These are phyloP conservation scores for Trichoderma hamatum DNA, from an alignment of 2,329 filamentous ascomycete species.

Conservation along the genomic window DNA sequence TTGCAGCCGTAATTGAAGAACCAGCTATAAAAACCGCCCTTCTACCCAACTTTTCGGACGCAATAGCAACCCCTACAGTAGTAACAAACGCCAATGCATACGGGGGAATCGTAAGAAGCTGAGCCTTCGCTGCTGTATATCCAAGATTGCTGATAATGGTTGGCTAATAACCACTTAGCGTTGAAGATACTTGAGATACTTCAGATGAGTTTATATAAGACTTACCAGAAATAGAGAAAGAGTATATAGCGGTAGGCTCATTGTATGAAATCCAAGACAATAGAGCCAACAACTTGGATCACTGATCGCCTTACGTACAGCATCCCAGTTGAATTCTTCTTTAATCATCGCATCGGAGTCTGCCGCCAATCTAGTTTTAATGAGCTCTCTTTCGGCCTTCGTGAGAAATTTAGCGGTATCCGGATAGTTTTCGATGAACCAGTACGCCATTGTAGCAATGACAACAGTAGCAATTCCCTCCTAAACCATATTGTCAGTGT, in stretches of 20 bases:
- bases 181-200: conserved; percentile 37
- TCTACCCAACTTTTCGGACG: conserved; percentile 60
- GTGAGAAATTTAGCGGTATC: conserved; percentile 61
- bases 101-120: conserved; percentile 65
- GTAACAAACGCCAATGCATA: conserved; percentile 65
- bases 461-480: conserved; percentile 61
- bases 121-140: conserved; percentile 56
- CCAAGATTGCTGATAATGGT: conserved; percentile 59
- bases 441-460: conserved; percentile 54
- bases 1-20: conserved; percentile 57
- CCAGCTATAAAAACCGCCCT: conserved; percentile 67
- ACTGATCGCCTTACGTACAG: conserved; percentile 63
- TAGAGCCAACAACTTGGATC: conserved; percentile 76
- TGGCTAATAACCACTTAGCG: conserved; percentile 35
- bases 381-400: conserved; percentile 56
- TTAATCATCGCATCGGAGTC: conserved; percentile 71
- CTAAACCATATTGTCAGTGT: conserved; percentile 31
- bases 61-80: conserved; percentile 60
- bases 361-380: conserved; percentile 64
- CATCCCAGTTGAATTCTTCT: conserved; percentile 69
- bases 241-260: conserved; percentile 65
- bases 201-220: neutral
- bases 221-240: conserved; percentile 54
- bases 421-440: conserved; percentile 69
- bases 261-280: conserved; percentile 70